Percentiles rank a stretch among this genome's conserved stretches.
Conservation (phyloP, 148 eudicot species). For the Silene latifolia region DNA sequence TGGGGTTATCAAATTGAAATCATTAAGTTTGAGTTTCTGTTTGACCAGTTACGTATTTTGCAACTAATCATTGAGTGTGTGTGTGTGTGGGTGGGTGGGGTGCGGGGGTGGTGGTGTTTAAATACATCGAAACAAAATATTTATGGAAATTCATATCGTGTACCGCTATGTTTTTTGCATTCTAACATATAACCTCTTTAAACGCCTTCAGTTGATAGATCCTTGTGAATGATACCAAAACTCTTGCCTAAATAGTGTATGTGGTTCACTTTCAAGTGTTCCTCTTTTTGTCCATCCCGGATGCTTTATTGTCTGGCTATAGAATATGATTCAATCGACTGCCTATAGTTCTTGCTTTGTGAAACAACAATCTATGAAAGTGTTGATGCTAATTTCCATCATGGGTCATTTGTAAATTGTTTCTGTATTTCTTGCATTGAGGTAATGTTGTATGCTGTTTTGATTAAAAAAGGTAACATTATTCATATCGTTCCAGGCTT, state of each 20-base stretch:
- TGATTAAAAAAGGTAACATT: neutral
- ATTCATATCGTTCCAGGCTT: conserved; percentile 42
- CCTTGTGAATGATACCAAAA: neutral
- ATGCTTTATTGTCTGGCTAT: too few species aligned
- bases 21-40: neutral
- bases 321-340: too few species aligned
- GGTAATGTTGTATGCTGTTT: neutral
- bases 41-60: neutral
- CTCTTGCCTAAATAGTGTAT: neutral
- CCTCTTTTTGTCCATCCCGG: too few species aligned
- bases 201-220: neutral
- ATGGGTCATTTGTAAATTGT: neutral
- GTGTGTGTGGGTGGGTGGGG: too few species aligned
- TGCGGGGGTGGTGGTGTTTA: too few species aligned
- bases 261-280: neutral
- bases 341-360: neutral
- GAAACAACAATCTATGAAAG: neutral
- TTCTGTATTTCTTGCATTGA: neutral
- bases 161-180: too few species aligned
- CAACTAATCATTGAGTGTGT: too few species aligned
- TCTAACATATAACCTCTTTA: too few species aligned
- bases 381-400: neutral
- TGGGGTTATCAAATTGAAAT: neutral
- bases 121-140: too few species aligned
- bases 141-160: too few species aligned